Evolutionary conservation across 805 yeast genomes (phyloP).

Genomic region (Diddensiella caesifluorescens): DNA sequence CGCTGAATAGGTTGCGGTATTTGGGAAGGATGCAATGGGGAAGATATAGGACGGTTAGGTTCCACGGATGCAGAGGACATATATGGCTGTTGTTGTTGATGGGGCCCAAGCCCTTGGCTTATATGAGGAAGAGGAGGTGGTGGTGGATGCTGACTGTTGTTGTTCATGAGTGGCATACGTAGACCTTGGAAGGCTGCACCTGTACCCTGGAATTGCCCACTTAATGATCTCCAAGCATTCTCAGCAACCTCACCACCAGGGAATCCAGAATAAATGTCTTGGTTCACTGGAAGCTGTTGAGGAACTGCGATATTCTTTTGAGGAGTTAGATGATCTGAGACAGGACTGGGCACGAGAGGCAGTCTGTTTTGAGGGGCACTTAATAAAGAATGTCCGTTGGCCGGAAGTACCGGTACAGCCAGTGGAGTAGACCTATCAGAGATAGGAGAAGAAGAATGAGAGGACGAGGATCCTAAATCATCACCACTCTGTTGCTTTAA

Average conservation of each 20-base stretch:
- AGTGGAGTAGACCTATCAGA: slow-evolving; percentile 5
- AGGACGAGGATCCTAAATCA: neutral
- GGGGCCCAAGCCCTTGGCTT: neutral
- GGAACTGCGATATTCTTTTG: neutral
- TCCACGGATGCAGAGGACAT: slow-evolving; percentile 2
- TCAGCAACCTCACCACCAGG: neutral
- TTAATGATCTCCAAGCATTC: neutral
- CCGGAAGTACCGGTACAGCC: slow-evolving; percentile 9
- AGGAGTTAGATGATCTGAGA: too few species aligned
- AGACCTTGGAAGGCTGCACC: neutral
- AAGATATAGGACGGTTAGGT: neutral
- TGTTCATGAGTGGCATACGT: neutral
- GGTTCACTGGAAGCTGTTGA: slow-evolving; percentile 2
- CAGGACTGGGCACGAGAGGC: neutral
- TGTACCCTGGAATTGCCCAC: slow-evolving; percentile 1
- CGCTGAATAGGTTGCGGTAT: slow-evolving; percentile 11
- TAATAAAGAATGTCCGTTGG: neutral
- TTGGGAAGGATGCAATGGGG: slow-evolving; percentile 2
- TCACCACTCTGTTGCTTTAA: slow-evolving; percentile 4
- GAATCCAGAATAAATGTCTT: neutral
- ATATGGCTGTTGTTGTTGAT: slow-evolving; percentile 3
- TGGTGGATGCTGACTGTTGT: slow-evolving; percentile 4
- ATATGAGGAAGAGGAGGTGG: slow-evolving; percentile 8
- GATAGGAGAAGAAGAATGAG: slow-evolving; percentile 5
- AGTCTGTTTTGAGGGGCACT: neutral